Conservation (phyloP, 2,329 filamentous ascomycete species). For the Diaporthe sp. region DNA sequence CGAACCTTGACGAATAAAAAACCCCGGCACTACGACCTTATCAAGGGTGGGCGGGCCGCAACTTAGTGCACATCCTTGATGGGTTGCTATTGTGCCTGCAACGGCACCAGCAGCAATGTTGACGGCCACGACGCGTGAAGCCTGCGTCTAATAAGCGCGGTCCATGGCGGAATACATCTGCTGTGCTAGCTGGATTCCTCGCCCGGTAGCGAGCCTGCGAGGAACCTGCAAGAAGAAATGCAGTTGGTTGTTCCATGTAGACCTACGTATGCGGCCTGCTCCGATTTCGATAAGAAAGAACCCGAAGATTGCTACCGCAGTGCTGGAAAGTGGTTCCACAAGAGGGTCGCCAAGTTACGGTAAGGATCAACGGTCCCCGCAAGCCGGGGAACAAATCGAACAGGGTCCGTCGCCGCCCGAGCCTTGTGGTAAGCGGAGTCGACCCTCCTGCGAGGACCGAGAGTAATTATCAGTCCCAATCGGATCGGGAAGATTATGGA, state of each 20-base stretch:
- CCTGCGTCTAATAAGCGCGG: constrained; percentile 12
- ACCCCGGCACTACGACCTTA: constrained; percentile 3
- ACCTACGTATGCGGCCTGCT: constrained; percentile 2
- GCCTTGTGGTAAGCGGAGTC: constrained; percentile 22
- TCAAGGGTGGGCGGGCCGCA: constrained; percentile 30
- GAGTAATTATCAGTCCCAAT: constrained; percentile 23
- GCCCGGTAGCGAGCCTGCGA: neutral
- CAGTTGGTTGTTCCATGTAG: neutral
- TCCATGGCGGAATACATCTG: no score
- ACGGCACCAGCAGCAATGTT: neutral
- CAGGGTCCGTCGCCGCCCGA: constrained; percentile 25
- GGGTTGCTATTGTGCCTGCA: neutral
- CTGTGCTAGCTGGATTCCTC: neutral
- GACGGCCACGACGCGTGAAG: neutral
- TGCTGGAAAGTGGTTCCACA: constrained; percentile 26
- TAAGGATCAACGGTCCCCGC: constrained; percentile 27
- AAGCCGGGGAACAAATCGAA: constrained; percentile 24
- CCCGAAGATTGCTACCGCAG: constrained; percentile 24
- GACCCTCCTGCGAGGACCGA: constrained; percentile 3
- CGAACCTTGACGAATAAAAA: constrained; percentile 23
- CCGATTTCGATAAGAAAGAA: constrained; percentile 14
- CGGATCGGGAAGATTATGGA: constrained; percentile 18
- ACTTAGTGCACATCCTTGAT: constrained; percentile 26
- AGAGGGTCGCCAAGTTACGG: constrained; percentile 23
- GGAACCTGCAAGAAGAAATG: constrained; percentile 1